Evolutionary conservation across 139 green algal genomes (phyloP).

Genomic region (Chlamydomonas schloesseri): DNA sequence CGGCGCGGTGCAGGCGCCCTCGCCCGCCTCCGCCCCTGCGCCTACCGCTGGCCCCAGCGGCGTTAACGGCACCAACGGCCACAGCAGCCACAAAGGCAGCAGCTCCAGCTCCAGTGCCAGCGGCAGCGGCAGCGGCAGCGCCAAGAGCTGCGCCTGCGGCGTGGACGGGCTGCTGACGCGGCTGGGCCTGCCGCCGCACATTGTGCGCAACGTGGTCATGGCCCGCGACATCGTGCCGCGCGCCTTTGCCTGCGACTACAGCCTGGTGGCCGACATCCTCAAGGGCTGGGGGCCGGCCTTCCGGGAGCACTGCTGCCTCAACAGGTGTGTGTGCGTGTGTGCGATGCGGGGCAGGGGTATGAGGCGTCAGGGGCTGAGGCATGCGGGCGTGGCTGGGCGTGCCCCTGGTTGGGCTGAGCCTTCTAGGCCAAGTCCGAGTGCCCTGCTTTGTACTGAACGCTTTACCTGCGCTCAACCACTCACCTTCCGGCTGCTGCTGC

Average conservation of each 20-base stretch:
- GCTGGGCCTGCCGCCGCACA: conserved; percentile 54
- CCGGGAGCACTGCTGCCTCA: conserved; percentile 72
- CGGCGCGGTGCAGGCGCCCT: too few species aligned
- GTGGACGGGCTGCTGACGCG: conserved; percentile 50
- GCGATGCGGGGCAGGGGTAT: neutral
- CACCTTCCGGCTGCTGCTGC: too few species aligned
- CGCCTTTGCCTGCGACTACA: conserved; percentile 98
- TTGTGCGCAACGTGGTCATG: conserved; percentile 90
- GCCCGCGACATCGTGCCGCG: conserved; percentile 94
- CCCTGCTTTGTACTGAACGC: too few species aligned
- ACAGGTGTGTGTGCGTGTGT: conserved; percentile 24
- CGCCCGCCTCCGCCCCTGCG: too few species aligned
- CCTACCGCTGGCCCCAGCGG: neutral
- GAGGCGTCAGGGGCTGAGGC: neutral
- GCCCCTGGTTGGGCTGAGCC: too few species aligned
- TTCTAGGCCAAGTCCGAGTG: too few species aligned
- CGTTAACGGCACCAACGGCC: neutral
- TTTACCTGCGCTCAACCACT: too few species aligned
- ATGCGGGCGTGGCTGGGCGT: too few species aligned
- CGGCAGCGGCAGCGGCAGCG: neutral
- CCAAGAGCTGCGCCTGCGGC: conserved; percentile 29
- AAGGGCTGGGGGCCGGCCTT: conserved; percentile 70
- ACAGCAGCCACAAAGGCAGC: too few species aligned
- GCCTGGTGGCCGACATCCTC: conserved; percentile 83
- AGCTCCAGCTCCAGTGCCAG: neutral